These are phyloP conservation scores for Taphrina populina DNA, from an alignment of 1,139 yeast species.

Conservation along the genomic window DNA sequence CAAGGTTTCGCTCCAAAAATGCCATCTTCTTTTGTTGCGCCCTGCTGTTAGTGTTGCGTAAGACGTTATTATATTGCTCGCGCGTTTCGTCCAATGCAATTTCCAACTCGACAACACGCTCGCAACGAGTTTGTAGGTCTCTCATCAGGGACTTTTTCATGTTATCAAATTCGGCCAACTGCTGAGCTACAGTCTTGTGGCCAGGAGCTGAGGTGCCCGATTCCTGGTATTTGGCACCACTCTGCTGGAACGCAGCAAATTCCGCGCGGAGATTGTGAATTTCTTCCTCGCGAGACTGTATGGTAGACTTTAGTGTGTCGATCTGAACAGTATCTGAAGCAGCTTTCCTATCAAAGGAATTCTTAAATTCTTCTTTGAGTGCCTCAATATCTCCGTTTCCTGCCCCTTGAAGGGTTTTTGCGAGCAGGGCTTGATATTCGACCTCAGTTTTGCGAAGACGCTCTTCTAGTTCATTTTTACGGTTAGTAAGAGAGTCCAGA, in stretches of 20 bases:
- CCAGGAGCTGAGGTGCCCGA: neutral
- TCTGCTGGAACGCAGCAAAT: constrained; percentile 29
- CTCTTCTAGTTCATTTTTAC: constrained; percentile 22
- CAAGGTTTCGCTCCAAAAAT: constrained; percentile 52
- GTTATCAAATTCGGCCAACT: constrained; percentile 42
- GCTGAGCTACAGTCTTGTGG: constrained; percentile 23
- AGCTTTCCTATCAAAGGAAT: neutral
- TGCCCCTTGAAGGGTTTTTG: constrained; percentile 17
- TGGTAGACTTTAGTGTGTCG: constrained; percentile 31
- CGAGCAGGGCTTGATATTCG: constrained; percentile 15
- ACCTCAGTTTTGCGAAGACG: constrained; percentile 16
- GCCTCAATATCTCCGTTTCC: constrained; percentile 12
- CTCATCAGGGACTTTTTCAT: constrained; percentile 48
- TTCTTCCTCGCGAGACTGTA: neutral
- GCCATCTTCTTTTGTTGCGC: constrained; percentile 47
- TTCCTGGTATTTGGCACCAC: constrained; percentile 3
- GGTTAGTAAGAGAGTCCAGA: constrained; percentile 3
- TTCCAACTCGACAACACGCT: constrained; percentile 50
- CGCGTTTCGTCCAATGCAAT: constrained; percentile 48
- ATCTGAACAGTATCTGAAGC: constrained; percentile 23
- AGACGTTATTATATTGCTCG: constrained; percentile 45
- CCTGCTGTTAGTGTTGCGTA: constrained; percentile 42
- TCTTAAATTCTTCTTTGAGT: constrained; percentile 11
- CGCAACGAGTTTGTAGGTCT: constrained; percentile 51
- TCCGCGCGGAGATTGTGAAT: constrained; percentile 35